A percentile compares a stretch with the other conserved stretches of the same genome.
phyloP scores from a whole-genome alignment of 768 basidiomycete species.

The Boletus barrowsii region DNA sequence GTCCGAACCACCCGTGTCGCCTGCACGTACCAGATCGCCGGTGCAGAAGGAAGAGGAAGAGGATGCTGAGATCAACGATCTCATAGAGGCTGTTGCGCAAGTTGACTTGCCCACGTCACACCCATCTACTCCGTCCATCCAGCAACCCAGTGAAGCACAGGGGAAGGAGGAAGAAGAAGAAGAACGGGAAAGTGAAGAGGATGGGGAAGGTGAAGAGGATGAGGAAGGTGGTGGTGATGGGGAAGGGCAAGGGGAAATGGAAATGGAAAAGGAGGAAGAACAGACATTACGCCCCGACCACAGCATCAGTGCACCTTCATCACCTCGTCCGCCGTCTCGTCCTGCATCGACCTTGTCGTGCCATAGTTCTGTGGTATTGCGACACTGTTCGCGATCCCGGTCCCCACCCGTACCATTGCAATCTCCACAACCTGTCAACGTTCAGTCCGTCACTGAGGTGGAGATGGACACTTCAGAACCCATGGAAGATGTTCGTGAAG shows the following conservation, averaged over 20 bases:
- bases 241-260: slow-evolving; percentile 4
- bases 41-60: slow-evolving; percentile 24
- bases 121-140: slow-evolving; percentile 17
- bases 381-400: slow-evolving; percentile 11
- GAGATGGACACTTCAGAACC: slow-evolving; percentile 13
- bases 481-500: slow-evolving; percentile 22
- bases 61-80: slow-evolving; percentile 22
- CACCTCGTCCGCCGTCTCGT: slow-evolving; percentile 20
- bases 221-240: slow-evolving; percentile 17
- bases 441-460: slow-evolving; percentile 5
- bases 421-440: slow-evolving; percentile 6
- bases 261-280: slow-evolving; percentile 13
- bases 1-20: slow-evolving; percentile 33
- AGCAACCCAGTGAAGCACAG: slow-evolving; percentile 5
- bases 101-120: slow-evolving; percentile 13
- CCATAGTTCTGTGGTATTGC: slow-evolving; percentile 20
- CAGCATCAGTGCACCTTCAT: neutral
- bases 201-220: slow-evolving; percentile 5
- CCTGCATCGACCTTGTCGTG: slow-evolving; percentile 7
- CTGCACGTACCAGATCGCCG: slow-evolving; percentile 22
- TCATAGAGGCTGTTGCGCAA: slow-evolving; percentile 6
- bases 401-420: slow-evolving; percentile 9
- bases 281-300: slow-evolving; percentile 2
- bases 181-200: slow-evolving; percentile 11
- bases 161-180: slow-evolving; percentile 17